Evolutionary conservation across 2,329 filamentous ascomycete species (phyloP).

Genomic region (Cryphonectria parasitica): DNA sequence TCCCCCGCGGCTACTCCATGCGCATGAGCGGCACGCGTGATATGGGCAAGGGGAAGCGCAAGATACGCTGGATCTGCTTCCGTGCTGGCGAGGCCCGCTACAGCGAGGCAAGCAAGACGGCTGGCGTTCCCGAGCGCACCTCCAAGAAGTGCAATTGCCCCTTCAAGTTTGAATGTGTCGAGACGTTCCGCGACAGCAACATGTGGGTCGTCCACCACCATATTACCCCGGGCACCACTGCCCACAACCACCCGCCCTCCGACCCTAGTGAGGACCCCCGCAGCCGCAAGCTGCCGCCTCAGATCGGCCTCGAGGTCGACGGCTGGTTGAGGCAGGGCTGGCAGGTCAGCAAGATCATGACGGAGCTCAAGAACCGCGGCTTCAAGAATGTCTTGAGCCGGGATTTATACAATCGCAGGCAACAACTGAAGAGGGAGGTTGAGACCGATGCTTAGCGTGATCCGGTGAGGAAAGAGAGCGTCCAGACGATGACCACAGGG

Average conservation of each 20-base stretch:
- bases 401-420: constrained; percentile 43
- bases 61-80: constrained; percentile 45
- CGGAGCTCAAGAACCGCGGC: constrained; percentile 40
- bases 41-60: constrained; percentile 39
- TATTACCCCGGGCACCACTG: constrained; percentile 34
- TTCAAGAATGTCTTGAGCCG: constrained; percentile 43
- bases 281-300: constrained; percentile 39
- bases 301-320: constrained; percentile 40
- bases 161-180: constrained; percentile 44
- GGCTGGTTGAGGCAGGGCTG: constrained; percentile 39
- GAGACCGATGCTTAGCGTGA: constrained; percentile 20
- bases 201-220: constrained; percentile 43
- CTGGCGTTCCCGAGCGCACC: constrained; percentile 40
- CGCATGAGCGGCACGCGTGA: constrained; percentile 44
- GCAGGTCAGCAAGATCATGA: constrained; percentile 42
- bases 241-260: constrained; percentile 43
- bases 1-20: constrained; percentile 44
- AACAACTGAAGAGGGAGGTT: constrained; percentile 36
- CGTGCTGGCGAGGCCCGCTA: constrained; percentile 43
- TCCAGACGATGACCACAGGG: background rate
- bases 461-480: background rate
- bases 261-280: constrained; percentile 42
- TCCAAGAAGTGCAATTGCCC: constrained; percentile 44
- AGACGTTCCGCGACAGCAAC: constrained; percentile 40
- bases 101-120: constrained; percentile 34